Conservation (phyloP, 176 grass and related monocot species). For the Alloteropsis semialata region DNA sequence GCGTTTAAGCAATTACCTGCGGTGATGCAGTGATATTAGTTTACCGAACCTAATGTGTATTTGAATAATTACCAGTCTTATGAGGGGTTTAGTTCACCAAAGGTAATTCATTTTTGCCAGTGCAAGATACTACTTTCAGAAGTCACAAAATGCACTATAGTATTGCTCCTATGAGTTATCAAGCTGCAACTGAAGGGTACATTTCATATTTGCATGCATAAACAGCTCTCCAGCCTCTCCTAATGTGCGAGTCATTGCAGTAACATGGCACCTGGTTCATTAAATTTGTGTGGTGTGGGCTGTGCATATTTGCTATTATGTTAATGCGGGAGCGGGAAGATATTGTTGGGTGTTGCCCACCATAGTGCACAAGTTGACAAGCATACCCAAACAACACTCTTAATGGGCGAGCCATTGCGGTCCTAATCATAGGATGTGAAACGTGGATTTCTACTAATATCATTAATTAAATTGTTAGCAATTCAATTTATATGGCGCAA, state of each 20-base stretch:
- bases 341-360: not conserved
- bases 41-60: not conserved
- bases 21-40: not conserved
- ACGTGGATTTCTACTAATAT: not conserved
- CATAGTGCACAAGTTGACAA: slow-evolving; percentile 5
- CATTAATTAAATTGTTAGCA: not conserved
- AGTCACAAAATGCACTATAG: not conserved
- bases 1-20: not conserved
- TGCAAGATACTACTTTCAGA: not conserved
- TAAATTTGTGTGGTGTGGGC: not conserved
- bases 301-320: not conserved
- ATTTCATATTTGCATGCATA: not conserved
- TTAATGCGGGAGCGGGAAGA: not conserved
- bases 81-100: not conserved
- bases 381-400: not conserved
- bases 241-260: not conserved
- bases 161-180: not conserved
- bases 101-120: not conserved
- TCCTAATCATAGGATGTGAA: not conserved
- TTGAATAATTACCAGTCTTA: slow-evolving; percentile 1
- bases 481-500: not conserved
- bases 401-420: not conserved
- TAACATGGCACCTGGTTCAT: not conserved
- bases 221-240: not conserved
- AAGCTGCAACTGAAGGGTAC: not conserved